Evolutionary conservation across 352 stramenopile species (phyloP), one percentile per base, ranked within the genome.

Genomic region (Pythium periplocum): DNA sequence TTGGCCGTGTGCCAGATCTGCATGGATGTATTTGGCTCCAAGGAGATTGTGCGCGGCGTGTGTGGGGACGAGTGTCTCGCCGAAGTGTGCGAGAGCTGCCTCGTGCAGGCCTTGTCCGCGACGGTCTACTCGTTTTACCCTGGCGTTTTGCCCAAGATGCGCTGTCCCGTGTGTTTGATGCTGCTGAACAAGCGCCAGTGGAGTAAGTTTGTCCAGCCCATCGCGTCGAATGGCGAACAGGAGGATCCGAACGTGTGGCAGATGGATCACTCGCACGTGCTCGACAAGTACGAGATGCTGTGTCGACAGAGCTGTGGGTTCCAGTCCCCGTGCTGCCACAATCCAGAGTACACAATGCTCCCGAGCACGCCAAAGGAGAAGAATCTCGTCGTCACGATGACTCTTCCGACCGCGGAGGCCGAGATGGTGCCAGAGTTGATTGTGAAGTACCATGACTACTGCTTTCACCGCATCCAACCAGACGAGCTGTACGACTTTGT

Each of bases 291-390:
- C 55, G 66, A 71, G 55, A 54, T 73, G 48, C 64, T 86, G 32
- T 86, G 75, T 59, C 66, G 53, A 7, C 73, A 83, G 51, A 83
- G 73, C 51, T 83, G 70, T 49, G 73, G 73, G 32, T 86, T 86
- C 48, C 75, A 86, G 56, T 68, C 68, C 10, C 75, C 73, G 6
- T 85, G 75, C 54, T 85, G 75, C 57, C 68, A 86, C 54, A 74
- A 80, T 33, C 38, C 62, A 3, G 68, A 80, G 42, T 86, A 83
- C 63, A 73, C 73, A 31, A 82, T 83, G 70, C 59, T 86, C 17
- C 62, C 68, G 9, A 44, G 48, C 4, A 48, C 57, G 34, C 36
- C 52, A 0, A 36, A 55, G 2, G 53, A 57, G 26, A 55, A 59
- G 26, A 37, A 61, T 4, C 37, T 53, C 1, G 34, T 55, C 6